These are phyloP conservation scores for Cyphellophora attinorum DNA, from an alignment of 2,329 filamentous ascomycete genomes.

Conservation along the genomic window DNA sequence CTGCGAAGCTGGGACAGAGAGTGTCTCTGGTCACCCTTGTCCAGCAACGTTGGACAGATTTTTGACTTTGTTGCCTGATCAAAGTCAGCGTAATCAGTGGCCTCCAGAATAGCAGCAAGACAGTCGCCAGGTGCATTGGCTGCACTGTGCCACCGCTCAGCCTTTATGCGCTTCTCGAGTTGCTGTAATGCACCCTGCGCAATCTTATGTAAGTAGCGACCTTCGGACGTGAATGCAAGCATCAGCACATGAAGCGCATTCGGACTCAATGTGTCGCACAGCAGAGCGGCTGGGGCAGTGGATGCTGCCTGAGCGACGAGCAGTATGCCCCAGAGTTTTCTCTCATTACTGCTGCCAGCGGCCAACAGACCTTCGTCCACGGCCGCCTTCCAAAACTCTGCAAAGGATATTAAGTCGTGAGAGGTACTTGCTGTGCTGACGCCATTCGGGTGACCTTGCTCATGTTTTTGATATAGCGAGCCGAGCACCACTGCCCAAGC, in stretches of 20 bases:
- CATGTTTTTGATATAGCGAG: conserved; percentile 24
- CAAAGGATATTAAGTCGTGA: conserved; percentile 40
- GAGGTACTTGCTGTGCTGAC: conserved; percentile 18
- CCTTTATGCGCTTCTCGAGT: conserved; percentile 50
- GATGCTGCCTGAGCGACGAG: not conserved
- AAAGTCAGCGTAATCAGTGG: conserved; percentile 58
- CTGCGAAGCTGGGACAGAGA: too few species aligned
- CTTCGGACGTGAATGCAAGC: conserved; percentile 69
- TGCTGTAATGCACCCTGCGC: conserved; percentile 67
- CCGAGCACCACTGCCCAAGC: conserved; percentile 74
- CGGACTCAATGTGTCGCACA: conserved; percentile 62
- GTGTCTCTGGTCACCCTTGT: conserved; percentile 1
- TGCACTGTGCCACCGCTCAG: not conserved
- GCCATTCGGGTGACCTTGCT: conserved; percentile 21
- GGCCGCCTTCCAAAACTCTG: conserved; percentile 74
- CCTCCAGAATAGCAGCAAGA: not conserved
- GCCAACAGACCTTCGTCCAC: conserved; percentile 85
- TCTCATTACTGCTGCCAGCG: conserved; percentile 68
- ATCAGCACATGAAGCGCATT: conserved; percentile 75
- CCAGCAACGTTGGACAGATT: conserved; percentile 15
- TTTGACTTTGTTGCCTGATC: conserved; percentile 80
- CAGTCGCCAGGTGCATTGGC: not conserved
- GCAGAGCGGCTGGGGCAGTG: conserved; percentile 38
- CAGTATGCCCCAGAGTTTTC: conserved; percentile 79
- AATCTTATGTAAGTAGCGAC: conserved; percentile 70